Evolutionary conservation across 257 asterid genomes (phyloP).

Genomic region (Nicotiana tomentosiformis): DNA sequence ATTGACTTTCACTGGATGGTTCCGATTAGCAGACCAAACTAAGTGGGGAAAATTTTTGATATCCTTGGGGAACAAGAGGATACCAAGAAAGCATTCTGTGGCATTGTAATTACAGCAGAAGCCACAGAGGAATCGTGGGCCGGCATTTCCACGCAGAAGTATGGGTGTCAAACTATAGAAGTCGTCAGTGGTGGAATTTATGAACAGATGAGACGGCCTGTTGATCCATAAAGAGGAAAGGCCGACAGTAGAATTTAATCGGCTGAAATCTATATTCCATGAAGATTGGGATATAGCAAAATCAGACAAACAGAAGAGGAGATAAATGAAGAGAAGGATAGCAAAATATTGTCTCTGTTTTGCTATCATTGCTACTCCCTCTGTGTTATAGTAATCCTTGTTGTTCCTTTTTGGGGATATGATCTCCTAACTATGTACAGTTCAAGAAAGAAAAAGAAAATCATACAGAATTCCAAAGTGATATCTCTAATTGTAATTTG

Average conservation of each 20-base stretch:
- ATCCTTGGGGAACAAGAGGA: background rate
- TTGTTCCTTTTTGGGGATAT: too few species aligned
- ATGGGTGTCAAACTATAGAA: background rate
- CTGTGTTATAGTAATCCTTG: background rate
- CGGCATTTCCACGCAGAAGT: background rate
- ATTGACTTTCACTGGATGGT: constrained; percentile 18
- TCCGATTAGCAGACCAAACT: constrained; percentile 22
- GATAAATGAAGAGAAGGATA: background rate
- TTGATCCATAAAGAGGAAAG: background rate
- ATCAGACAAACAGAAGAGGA: background rate
- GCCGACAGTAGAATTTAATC: background rate
- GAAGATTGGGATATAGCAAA: background rate
- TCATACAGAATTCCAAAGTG: background rate
- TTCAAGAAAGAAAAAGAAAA: too few species aligned
- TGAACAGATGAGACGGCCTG: background rate
- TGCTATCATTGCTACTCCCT: background rate
- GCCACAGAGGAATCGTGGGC: background rate
- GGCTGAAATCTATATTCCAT: background rate
- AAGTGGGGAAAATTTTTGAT: background rate
- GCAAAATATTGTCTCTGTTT: background rate
- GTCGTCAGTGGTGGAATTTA: background rate
- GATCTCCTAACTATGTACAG: background rate
- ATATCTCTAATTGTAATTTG: background rate
- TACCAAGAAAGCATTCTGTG: background rate
- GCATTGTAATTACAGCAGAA: background rate